Evolutionary conservation across 495 filamentous ascomycete genomes (phyloP), one percentile per base, ranked within the genome.

Genomic region (Penicillium egyptiacum): DNA sequence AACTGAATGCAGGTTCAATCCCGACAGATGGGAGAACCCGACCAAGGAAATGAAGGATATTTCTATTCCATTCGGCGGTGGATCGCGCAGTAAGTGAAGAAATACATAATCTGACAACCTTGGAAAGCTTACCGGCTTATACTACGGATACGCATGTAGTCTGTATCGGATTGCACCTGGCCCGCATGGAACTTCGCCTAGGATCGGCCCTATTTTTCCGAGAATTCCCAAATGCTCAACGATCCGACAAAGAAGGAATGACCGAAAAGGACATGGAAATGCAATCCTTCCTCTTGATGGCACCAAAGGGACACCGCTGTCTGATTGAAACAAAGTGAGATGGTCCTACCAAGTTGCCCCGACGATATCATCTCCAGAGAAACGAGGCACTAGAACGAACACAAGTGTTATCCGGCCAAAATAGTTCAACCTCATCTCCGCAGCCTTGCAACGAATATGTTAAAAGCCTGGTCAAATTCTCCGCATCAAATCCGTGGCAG

Each of bases 41-140:
- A 79, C 78, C 0, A 75, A 73, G 44, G 74, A 62, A 16, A 83
- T 83, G 78, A 83, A 81, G 52, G 72, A 82, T 37, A 68, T 73
- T 5, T 81, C 78, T 10, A 60, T 83, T 54, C 71, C 81, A 0
- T 86, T 82, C 59, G 81, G 83, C 0, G 80, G 70, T 17, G 82
- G 81, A 5, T 71, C 67, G 17, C 69, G 77, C 26, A 67, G 73
- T 73, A 52, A 58, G 68, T 70, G 10, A 30, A 30, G 9, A 30
- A 11, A 30, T 30, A 30, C 8, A 4, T 10, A 28, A 8, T 9
- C 9, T 0, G 28, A 30, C 11, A 30, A 10, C 5, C 31, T 45
- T 43, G 20, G 5, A 17, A 33, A 52, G 22, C 19, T 53, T 3
- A 11, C 9, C 28, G 28, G 28, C 28, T 30, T 30, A 30, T 9